phyloP scores from a whole-genome alignment of 352 stramenopile species.

The Phytophthora tentaculata region DNA sequence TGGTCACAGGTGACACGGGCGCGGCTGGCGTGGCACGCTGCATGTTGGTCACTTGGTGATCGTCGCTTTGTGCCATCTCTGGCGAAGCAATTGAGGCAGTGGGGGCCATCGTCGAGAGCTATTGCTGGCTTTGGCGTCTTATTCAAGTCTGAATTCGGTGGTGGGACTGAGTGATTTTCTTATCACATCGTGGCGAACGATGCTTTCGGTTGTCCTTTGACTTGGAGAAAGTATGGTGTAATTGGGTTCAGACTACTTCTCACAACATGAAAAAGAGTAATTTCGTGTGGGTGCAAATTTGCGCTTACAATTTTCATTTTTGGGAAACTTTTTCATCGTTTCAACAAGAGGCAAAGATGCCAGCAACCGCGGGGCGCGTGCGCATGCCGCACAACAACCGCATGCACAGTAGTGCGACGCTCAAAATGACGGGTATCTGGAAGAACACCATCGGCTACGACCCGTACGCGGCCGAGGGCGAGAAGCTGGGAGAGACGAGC shows the following conservation, averaged over 20 bases:
- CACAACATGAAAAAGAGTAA: no score
- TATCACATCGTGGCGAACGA: conserved; percentile 24
- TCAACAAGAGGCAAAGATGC: conserved; percentile 56
- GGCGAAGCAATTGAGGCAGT: conserved; percentile 39
- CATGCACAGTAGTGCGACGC: conserved; percentile 92
- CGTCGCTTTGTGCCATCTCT: conserved; percentile 30
- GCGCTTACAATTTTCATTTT: conserved; percentile 4
- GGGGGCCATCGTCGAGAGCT: conserved; percentile 30
- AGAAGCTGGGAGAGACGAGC: conserved; percentile 58
- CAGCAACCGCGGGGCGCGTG: conserved; percentile 85
- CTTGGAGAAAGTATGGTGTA: conserved; percentile 7
- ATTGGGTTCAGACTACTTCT: no score
- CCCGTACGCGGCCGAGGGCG: conserved; percentile 87
- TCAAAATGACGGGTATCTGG: conserved; percentile 98
- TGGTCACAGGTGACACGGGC: conserved; percentile 24
- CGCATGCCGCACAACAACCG: conserved; percentile 98
- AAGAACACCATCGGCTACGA: conserved; percentile 97
- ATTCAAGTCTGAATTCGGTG: conserved; percentile 14
- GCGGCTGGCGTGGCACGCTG: conserved; percentile 1
- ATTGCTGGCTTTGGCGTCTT: conserved; percentile 14
- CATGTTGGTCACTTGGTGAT: conserved; percentile 11
- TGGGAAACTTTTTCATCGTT: not conserved
- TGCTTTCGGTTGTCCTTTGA: conserved; percentile 14
- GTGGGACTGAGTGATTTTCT: conserved; percentile 10
- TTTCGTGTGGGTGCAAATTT: no score